Conservation (phyloP, 2,329 filamentous ascomycete genomes). For the Sordariomycetes sp. region DNA sequence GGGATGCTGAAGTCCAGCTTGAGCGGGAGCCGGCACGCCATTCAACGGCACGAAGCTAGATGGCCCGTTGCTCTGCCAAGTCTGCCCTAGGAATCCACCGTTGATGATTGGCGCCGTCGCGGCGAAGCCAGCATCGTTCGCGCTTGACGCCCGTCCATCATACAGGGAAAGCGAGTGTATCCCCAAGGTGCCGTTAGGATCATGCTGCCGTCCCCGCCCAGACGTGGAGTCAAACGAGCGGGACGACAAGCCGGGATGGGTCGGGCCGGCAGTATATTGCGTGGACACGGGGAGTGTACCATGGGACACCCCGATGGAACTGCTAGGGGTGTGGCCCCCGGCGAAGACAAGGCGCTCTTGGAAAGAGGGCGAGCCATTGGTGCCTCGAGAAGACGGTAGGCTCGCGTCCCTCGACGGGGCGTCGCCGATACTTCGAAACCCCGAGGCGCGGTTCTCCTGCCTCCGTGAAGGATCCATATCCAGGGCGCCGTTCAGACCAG, state of each 20-base stretch:
- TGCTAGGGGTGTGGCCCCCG: slow-evolving; percentile 27
- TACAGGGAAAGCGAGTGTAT: slow-evolving; percentile 22
- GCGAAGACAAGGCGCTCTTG: slow-evolving; percentile 15
- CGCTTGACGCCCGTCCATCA: slow-evolving; percentile 12
- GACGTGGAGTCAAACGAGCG: slow-evolving; percentile 9
- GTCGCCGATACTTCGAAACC: not conserved
- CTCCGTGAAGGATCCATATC: not conserved
- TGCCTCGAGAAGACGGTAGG: slow-evolving; percentile 44
- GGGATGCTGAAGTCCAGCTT: not conserved
- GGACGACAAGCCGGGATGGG: slow-evolving; percentile 18
- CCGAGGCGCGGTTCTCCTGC: not conserved
- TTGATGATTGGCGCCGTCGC: slow-evolving; percentile 28
- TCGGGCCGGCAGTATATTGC: slow-evolving; percentile 34
- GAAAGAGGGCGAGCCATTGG: slow-evolving; percentile 27
- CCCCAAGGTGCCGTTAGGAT: slow-evolving; percentile 23
- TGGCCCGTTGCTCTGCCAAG: slow-evolving; percentile 14
- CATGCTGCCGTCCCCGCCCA: slow-evolving; percentile 24
- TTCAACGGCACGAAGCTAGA: not conserved
- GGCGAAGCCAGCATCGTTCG: slow-evolving; percentile 14
- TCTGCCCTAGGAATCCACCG: slow-evolving; percentile 37
- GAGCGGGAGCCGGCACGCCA: not conserved
- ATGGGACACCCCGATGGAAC: slow-evolving; percentile 35
- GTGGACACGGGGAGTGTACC: slow-evolving; percentile 30
- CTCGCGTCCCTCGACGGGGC: slow-evolving; percentile 39
- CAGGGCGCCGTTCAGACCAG: not conserved